Conservation (phyloP, 2,329 filamentous ascomycete species). For the Pseudogymnoascus sp. region DNA sequence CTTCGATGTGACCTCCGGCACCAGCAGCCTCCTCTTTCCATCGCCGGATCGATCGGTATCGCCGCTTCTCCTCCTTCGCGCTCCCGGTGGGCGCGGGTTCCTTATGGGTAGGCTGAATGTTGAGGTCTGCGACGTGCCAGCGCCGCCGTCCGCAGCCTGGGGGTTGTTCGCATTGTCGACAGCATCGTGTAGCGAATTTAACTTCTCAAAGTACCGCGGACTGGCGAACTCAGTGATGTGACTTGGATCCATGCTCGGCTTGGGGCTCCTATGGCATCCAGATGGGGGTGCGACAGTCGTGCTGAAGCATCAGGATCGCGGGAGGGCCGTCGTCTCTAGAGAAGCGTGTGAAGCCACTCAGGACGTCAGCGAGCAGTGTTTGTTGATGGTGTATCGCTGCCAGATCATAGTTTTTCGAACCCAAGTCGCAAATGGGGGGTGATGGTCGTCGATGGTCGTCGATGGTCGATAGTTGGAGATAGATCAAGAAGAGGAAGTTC, state of each 20-base stretch:
- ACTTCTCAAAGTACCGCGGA: conserved; percentile 53
- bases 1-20: conserved; percentile 25
- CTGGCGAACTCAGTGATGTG: conserved; percentile 60
- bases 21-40: conserved; percentile 27
- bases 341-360: not conserved
- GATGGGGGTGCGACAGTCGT: conserved; percentile 6
- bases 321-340: not conserved
- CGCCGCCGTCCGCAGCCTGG: conserved; percentile 9
- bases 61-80: conserved; percentile 8
- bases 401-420: not conserved
- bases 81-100: conserved; percentile 16
- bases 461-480: not conserved
- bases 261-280: conserved; percentile 24
- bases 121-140: conserved; percentile 13
- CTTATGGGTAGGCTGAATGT: conserved; percentile 26
- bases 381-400: not conserved
- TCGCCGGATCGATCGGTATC: conserved; percentile 18
- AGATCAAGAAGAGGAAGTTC: not conserved
- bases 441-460: not conserved
- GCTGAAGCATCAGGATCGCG: not conserved
- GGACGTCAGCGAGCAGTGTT: not conserved
- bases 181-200: conserved; percentile 44
- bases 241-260: conserved; percentile 46
- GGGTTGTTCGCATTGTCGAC: conserved; percentile 34
- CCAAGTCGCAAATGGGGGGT: not conserved